Evolutionary conservation across 495 filamentous ascomycete genomes (phyloP).

Genomic region (Lasiosphaeria hispida): DNA sequence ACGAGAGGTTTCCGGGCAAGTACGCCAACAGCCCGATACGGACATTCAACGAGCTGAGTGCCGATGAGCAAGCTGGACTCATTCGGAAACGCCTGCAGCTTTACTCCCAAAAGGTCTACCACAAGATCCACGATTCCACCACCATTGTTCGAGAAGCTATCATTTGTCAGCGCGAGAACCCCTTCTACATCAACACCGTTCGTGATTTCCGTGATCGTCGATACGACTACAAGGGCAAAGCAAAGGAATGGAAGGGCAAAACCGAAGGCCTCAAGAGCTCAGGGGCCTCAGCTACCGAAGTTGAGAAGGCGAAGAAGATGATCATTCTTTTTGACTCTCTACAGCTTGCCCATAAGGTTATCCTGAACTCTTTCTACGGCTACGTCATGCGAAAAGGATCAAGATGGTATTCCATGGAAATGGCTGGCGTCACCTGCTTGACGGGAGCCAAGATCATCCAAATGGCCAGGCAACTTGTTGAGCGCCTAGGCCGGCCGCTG

Average conservation of each 20-base stretch:
- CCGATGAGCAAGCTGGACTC: slow-evolving; percentile 78
- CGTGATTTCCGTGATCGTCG: slow-evolving; percentile 91
- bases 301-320: slow-evolving; percentile 98
- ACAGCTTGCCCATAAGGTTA: slow-evolving; percentile 97
- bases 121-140: slow-evolving; percentile 95
- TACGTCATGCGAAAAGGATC: slow-evolving; percentile 99
- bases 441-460: slow-evolving; percentile 98
- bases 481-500: slow-evolving; percentile 86
- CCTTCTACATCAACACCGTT: slow-evolving; percentile 97
- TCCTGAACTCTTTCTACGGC: slow-evolving; percentile 98
- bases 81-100: slow-evolving; percentile 86
- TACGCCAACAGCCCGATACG: slow-evolving; percentile 65
- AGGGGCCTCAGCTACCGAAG: slow-evolving; percentile 70
- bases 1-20: slow-evolving; percentile 82
- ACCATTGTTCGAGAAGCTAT: slow-evolving; percentile 95
- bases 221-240: slow-evolving; percentile 97
- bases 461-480: slow-evolving; percentile 90
- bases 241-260: slow-evolving; percentile 98
- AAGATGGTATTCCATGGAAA: slow-evolving; percentile 99
- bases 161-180: slow-evolving; percentile 97
- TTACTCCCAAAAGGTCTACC: slow-evolving; percentile 98
- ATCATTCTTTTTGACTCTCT: slow-evolving; percentile 93
- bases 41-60: slow-evolving; percentile 74
- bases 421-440: slow-evolving; percentile 97
- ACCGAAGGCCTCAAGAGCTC: slow-evolving; percentile 78